Evolutionary conservation across 805 yeast species (phyloP), one percentile per base, ranked within the genome.

Genomic region (Candida ovalis): DNA sequence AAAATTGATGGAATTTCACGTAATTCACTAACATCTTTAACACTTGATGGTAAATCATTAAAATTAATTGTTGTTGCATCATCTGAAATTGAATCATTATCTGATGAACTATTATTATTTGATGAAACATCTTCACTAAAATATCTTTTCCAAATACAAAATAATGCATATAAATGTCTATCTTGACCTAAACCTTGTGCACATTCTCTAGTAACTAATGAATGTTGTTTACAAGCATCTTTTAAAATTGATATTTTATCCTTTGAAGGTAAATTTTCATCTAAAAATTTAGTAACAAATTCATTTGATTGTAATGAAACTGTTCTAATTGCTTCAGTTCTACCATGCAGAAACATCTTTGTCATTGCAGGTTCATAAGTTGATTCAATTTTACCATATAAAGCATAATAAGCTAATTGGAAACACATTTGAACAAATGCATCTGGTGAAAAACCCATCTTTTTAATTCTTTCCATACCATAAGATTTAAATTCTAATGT

Each of bases 351-450:
- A 63, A 84, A 90, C 50, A 73, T 73, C 66, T 90, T 90, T 3
- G 97, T 91, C 97, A 90, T 90, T 8, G 96, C 96, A 1, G 97
- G 97, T 69, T 90, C 97, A 64, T 90, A 90, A 5, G 96, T 88
- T 54, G 95, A 87, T 66, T 89, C 97, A 36, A 89, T 92, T 62
- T 86, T 87, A 43, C 97, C 97, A 63, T 90, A 90, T 35, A 90
- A 74, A 0, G 96, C 95, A 62, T 88, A 90, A 66, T 89, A 90
- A 3, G 96, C 89, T 8, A 94, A 88, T 67, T 90, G 97, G 73
- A 89, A 88, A 22, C 90, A 85, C 92, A 90, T 88, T 66, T 90
- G 97, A 35, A 86, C 84, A 68, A 86, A 90, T 0, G 97, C 97
- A 73, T 90, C 97, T 0, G 97, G 97, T 2, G 95, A 86, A 64